Evolutionary conservation across 139 green algal species (phyloP).

Genomic region (Chlamydomonas applanata): DNA sequence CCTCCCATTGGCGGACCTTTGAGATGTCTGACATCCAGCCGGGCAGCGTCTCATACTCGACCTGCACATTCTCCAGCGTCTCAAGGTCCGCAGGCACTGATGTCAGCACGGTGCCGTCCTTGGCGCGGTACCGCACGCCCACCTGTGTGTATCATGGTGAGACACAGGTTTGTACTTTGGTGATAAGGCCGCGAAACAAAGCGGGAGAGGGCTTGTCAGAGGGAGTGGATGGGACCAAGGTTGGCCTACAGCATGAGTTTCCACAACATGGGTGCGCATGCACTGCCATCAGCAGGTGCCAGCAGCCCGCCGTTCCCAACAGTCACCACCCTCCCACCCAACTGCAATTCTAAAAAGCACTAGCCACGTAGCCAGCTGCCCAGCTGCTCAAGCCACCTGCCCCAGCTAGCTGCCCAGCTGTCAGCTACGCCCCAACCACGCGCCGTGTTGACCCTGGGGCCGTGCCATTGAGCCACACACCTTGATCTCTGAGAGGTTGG

Average conservation of each 20-base stretch:
- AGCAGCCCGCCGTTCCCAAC: no score
- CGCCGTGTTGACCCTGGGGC: background rate
- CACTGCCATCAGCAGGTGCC: no score
- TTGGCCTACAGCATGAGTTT: no score
- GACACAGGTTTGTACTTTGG: no score
- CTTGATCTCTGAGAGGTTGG: conserved; percentile 84
- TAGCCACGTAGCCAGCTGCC: background rate
- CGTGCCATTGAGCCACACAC: no score
- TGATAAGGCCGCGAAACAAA: no score
- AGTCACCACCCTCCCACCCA: no score
- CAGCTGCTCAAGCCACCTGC: no score
- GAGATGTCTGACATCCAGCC: conserved; percentile 92
- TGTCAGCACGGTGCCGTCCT: conserved; percentile 35
- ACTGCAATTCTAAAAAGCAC: conserved; percentile 22
- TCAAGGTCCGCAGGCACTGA: conserved; percentile 74
- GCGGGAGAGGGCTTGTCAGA: no score
- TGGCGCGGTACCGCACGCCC: conserved; percentile 56
- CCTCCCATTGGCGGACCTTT: conserved; percentile 69
- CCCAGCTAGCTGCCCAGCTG: background rate
- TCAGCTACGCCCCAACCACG: background rate
- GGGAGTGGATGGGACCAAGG: no score
- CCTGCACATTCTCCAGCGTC: conserved; percentile 65
- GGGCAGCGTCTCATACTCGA: conserved; percentile 92
- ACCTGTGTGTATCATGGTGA: no score
- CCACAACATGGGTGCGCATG: no score